Evolutionary conservation across 1,284 basidiomycete genomes (phyloP).

Genomic region (Cutaneotrichosporon dermatis): DNA sequence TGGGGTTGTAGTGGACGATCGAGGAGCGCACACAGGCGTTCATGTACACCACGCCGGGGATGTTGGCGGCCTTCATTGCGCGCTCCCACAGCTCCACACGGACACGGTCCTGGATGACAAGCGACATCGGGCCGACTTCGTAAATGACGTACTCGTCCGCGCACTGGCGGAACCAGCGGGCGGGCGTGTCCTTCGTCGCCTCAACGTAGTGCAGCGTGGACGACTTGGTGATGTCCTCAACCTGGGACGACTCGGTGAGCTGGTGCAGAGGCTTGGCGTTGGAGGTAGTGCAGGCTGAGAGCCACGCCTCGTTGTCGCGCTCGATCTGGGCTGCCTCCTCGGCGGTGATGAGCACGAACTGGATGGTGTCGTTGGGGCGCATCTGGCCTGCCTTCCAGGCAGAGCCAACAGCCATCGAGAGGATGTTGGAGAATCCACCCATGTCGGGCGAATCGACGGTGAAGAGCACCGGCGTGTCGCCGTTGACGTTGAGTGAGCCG

Average conservation of each 20-base stretch:
- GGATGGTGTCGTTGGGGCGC: constrained; percentile 34
- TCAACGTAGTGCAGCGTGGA: constrained; percentile 12
- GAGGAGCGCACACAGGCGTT: constrained; percentile 59
- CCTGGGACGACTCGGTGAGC: constrained; percentile 9
- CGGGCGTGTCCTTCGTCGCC: constrained; percentile 8
- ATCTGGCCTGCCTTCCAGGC: constrained; percentile 42
- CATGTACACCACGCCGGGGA: constrained; percentile 52
- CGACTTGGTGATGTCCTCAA: constrained; percentile 14
- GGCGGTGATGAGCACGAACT: constrained; percentile 52
- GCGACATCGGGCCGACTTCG: constrained; percentile 57
- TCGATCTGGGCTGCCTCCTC: constrained; percentile 11
- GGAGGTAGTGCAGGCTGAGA: constrained; percentile 1
- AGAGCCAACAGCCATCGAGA: constrained; percentile 11
- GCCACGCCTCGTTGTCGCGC: constrained; percentile 13
- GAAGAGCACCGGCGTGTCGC: constrained; percentile 62
- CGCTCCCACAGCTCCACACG: constrained; percentile 59
- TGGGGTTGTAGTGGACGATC: constrained; percentile 57
- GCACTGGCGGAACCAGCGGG: constrained; percentile 47
- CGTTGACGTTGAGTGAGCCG: constrained; percentile 61
- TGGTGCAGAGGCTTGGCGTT: constrained; percentile 7
- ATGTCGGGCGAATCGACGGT: constrained; percentile 32
- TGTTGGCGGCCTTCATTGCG: constrained; percentile 40
- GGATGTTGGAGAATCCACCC: constrained; percentile 26
- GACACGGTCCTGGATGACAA: constrained; percentile 56
- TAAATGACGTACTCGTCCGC: constrained; percentile 59